A percentile compares a stretch with the other conserved stretches of the same genome.
Evolutionary conservation across 306 rosid species (phyloP).

Genomic region (Prunus padus): DNA sequence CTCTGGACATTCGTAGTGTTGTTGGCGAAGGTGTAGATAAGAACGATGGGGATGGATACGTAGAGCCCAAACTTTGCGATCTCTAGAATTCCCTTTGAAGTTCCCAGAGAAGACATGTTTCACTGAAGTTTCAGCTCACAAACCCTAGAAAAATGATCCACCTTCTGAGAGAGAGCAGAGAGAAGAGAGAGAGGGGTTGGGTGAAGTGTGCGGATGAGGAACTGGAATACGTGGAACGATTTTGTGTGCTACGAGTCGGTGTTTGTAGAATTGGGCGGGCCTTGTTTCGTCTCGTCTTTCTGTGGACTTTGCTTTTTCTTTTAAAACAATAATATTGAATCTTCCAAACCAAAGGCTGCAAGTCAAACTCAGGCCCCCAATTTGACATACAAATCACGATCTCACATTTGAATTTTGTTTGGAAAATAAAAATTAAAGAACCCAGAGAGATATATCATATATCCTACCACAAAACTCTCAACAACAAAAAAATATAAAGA

Average conservation of each 20-base stretch:
- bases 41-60: slow-evolving; percentile 63
- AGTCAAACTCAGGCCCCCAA: too few relatives aligned
- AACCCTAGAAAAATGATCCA: slow-evolving; percentile 16
- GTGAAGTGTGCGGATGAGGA: slow-evolving; percentile 1
- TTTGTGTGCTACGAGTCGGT: neutral
- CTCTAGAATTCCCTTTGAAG: slow-evolving; percentile 77
- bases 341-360: too few relatives aligned
- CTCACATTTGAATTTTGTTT: too few relatives aligned
- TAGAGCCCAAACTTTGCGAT: slow-evolving; percentile 86
- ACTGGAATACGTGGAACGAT: neutral
- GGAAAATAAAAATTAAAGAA: too few relatives aligned
- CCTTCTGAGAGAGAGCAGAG: neutral
- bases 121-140: neutral
- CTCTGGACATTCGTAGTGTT: slow-evolving; percentile 60
- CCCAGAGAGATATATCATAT: too few relatives aligned
- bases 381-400: too few relatives aligned
- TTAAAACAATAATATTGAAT: too few relatives aligned
- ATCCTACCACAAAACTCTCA: too few relatives aligned
- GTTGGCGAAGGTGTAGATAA: slow-evolving; percentile 75
- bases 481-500: too few relatives aligned
- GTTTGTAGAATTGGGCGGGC: neutral
- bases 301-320: neutral
- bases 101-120: slow-evolving; percentile 65
- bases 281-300: neutral
- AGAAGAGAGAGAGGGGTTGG: neutral